A percentile compares a stretch with the other conserved stretches of the same genome.
These are phyloP conservation scores for Hyphopichia khmerensis DNA, from an alignment of 1,139 yeast species.

Conservation along the genomic window DNA sequence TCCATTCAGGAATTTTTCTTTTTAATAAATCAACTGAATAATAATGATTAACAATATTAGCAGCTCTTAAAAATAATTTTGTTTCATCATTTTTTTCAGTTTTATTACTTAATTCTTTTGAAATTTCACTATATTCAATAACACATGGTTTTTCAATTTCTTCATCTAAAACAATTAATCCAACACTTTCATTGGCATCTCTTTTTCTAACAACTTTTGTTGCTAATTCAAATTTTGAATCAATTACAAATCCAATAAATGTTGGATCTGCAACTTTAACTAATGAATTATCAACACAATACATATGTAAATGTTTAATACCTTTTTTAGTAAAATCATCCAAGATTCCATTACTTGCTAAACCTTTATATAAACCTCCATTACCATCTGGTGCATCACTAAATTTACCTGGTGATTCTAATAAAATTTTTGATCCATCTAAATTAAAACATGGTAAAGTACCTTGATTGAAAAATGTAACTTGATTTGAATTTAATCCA, in stretches of 20 bases:
- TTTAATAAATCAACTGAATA: constrained; percentile 75
- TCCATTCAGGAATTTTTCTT: constrained; percentile 67
- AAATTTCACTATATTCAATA: constrained; percentile 91
- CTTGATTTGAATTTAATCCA: constrained; percentile 61
- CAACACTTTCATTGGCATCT: constrained; percentile 85
- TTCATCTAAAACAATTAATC: constrained; percentile 78
- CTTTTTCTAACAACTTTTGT: constrained; percentile 95
- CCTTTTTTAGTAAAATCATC: constrained; percentile 69
- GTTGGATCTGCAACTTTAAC: constrained; percentile 95
- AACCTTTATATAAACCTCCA: constrained; percentile 92
- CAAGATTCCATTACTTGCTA: constrained; percentile 61
- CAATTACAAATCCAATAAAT: constrained; percentile 83
- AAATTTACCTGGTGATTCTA: constrained; percentile 53
- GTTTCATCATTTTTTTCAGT: constrained; percentile 46
- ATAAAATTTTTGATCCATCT: constrained; percentile 68
- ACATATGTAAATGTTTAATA: constrained; percentile 90
- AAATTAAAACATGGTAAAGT: constrained; percentile 84
- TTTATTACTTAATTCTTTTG: constrained; percentile 67
- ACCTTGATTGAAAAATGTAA: constrained; percentile 89
- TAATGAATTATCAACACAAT: constrained; percentile 91
- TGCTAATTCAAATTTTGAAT: constrained; percentile 67
- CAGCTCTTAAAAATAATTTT: constrained; percentile 80
- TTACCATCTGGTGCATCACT: constrained; percentile 97
- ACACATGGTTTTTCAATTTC: constrained; percentile 73
- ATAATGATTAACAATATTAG: constrained; percentile 96